Evolutionary conservation across 352 stramenopile species (phyloP), one percentile per base, ranked within the genome.

Genomic region (Aphanomyces cochlioides): DNA sequence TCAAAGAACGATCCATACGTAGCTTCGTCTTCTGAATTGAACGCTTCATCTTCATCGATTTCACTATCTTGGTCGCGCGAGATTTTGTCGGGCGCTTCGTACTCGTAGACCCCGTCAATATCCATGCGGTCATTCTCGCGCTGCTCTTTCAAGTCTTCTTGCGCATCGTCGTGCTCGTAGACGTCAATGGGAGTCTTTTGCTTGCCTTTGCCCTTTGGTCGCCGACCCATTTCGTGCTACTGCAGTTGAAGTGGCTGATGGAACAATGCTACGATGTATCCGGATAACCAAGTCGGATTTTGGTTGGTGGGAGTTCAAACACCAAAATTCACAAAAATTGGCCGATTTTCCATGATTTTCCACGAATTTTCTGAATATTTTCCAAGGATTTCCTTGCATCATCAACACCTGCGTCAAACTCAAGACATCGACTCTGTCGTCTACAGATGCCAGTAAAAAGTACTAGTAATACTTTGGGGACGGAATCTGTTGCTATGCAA

Each of bases 21-120:
- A 19, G 84, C 73, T 72, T 98, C 94, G 75, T 98, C 92, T 5
- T 98, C 92, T 53, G 89, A 97, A 72, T 98, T 92, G 77, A 98
- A 98, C 34, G 94, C 92, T 66, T 93, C 89, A 69, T 98, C 91
- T 73, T 98, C 91, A 71, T 93, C 84, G 74, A 98, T 96, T 76
- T 97, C 90, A 75, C 95, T 96, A 76, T 98, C 95, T 56, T 95
- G 78, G 28, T 89, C 87, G 28, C 93, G 86, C 43, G 81, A 83
- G 17, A 87, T 71, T 10, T 79, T 38, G 47, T 79, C 89, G 13
- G 85, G 85, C 61, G 83, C 75, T 68, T 94, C 84, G 73, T 91
- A 91, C 78, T 92, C 87, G 73, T 92, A 89, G 67, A 93, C 83
- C 72, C 83, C 78, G 70, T 92, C 79, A 54, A 92, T 84, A 72